A percentile compares a stretch with the other conserved stretches of the same genome.
Conservation (phyloP, 2,329 filamentous ascomycete species). For the Rhynchosporium graminicola region DNA sequence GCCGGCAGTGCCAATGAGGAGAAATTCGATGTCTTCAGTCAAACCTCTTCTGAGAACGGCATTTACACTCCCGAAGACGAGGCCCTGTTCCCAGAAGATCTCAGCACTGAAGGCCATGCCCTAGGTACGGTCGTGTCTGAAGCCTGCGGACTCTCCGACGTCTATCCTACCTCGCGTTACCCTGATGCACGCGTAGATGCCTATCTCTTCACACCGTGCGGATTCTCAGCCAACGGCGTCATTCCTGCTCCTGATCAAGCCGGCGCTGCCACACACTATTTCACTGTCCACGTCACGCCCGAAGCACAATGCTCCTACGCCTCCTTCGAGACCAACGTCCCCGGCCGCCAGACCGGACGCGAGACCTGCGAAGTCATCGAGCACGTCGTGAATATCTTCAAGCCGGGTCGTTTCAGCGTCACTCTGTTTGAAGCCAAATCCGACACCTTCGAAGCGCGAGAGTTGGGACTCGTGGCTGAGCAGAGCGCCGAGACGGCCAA, state of each 20-base stretch:
- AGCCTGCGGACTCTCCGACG: slow-evolving; percentile 80
- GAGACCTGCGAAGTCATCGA: slow-evolving; percentile 89
- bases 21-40: slow-evolving; percentile 78
- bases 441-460: slow-evolving; percentile 37
- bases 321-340: slow-evolving; percentile 97
- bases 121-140: slow-evolving; percentile 92
- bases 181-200: slow-evolving; percentile 93
- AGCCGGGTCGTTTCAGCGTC: slow-evolving; percentile 95
- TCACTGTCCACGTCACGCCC: slow-evolving; percentile 96
- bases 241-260: slow-evolving; percentile 71
- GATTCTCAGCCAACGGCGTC: slow-evolving; percentile 96
- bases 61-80: slow-evolving; percentile 59
- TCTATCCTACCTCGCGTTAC: slow-evolving; percentile 85
- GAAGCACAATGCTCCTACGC: slow-evolving; percentile 97
- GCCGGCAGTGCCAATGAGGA: slow-evolving; percentile 52
- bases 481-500: slow-evolving; percentile 41
- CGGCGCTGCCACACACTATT: slow-evolving; percentile 71
- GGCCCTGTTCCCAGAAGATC: slow-evolving; percentile 64
- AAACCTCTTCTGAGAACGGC: slow-evolving; percentile 64
- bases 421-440: slow-evolving; percentile 92
- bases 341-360: slow-evolving; percentile 81
- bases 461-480: slow-evolving; percentile 41
- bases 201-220: slow-evolving; percentile 94
- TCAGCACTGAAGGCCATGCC: slow-evolving; percentile 91
- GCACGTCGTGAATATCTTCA: slow-evolving; percentile 94